Base-by-base conservation (phyloP, 257 asterid species). In the Nicotiana knightiana region DNA sequence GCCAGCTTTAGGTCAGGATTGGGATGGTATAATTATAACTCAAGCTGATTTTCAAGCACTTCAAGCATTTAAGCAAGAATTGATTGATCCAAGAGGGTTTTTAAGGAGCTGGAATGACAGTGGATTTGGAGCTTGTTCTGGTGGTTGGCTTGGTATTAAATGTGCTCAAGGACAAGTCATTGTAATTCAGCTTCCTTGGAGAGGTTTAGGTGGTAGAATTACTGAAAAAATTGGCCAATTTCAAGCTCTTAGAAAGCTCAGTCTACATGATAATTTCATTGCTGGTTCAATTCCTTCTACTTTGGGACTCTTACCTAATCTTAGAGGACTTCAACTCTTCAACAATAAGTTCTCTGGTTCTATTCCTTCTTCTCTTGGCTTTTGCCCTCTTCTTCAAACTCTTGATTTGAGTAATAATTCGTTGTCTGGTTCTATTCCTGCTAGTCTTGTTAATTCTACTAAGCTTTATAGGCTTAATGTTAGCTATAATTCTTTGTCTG, bases 141-240 rank as follows among this genome's bases (percentile, higher is more conserved):
- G 98, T 67, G 83, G 86, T 9, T 94, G 99, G 99, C 80, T 62
- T 32, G 99, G 99, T 28, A 93, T 96, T 54, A 96, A 96, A 82
- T 94, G 99, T 85, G 98, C 99, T 64, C 89, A 88, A 53, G 99
- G 98, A 9, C 97, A 94, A 76, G 98, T 96, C 55, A 96, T 96
- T 5, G 98, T 96, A 1, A 93, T 96, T 55, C 98, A 94, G 91
- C 98, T 96, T 5, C 99, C 99, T 2, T 96, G 98, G 98, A 86
- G 90, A 68, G 92, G 96, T 0, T 84, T 96, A 66, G 90, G 94
- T 71, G 99, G 99, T 35, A 87, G 90, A 81, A 78, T 96, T 70
- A 91, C 96, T 5, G 91, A 89, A 9, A 91, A 89, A n/a, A 90
- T 96, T 48, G 96, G 94, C 24, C 97, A 94, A 62, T 92, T 96